These are phyloP conservation scores for Aspergillus unguis DNA, from an alignment of 2,329 filamentous ascomycete genomes.

Conservation along the genomic window DNA sequence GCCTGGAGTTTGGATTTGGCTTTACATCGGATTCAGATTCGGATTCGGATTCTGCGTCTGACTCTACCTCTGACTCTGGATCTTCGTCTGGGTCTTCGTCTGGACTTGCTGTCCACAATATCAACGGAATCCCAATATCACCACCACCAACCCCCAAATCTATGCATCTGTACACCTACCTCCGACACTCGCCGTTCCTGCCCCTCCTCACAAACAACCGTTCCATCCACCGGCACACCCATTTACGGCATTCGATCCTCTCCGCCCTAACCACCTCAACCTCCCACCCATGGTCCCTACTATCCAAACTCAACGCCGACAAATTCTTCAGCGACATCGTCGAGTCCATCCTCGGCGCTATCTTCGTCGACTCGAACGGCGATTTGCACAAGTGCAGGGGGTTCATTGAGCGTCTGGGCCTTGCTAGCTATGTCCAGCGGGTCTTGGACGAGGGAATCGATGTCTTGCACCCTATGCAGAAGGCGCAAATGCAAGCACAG, in stretches of 20 bases:
- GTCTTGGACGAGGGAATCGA: slow-evolving; percentile 59
- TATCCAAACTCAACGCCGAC: slow-evolving; percentile 62
- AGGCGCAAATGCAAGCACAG: slow-evolving; percentile 51
- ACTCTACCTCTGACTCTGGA: too few relatives aligned
- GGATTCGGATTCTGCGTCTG: too few relatives aligned
- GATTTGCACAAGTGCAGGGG: slow-evolving; percentile 56
- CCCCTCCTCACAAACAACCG: slow-evolving; percentile 13
- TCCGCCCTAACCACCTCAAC: slow-evolving; percentile 30
- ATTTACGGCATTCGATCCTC: slow-evolving; percentile 51
- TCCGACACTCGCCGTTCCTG: slow-evolving; percentile 46
- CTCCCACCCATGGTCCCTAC: slow-evolving; percentile 72
- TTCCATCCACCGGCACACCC: slow-evolving; percentile 39
- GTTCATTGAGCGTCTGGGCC: slow-evolving; percentile 62
- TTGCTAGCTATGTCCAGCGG: slow-evolving; percentile 61
- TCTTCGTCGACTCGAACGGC: slow-evolving; percentile 74
- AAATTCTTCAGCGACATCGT: slow-evolving; percentile 85
- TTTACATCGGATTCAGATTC: too few relatives aligned
- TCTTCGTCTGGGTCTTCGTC: too few relatives aligned
- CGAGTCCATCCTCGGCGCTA: slow-evolving; percentile 74
- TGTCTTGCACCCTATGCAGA: slow-evolving; percentile 62
- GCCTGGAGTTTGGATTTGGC: slow-evolving; percentile 52
- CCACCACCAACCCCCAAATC: slow-evolving; percentile 17
- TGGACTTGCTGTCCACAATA: too few relatives aligned
- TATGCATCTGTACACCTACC: slow-evolving; percentile 64
- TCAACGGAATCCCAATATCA: not conserved